phyloP scores from a whole-genome alignment of 257 asterid genomes.

The Fraxinus cuspidata region DNA sequence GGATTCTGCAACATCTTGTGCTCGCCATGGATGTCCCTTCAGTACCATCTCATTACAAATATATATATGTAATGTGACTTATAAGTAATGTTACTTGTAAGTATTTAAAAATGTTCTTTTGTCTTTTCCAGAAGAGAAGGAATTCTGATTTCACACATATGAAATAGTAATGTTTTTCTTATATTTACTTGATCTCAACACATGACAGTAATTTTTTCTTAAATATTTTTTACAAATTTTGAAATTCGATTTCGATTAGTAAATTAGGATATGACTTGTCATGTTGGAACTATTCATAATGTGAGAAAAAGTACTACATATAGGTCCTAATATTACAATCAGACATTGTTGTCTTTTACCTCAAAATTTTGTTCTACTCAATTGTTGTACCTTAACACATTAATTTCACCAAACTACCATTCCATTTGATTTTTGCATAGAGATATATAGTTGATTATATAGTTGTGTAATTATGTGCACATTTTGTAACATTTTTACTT shows the following conservation, averaged over 20 bases:
- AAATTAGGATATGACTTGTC: neutral
- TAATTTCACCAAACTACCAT: neutral
- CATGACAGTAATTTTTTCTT: neutral
- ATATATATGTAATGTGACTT: neutral
- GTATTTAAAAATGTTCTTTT: neutral
- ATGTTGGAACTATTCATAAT: neutral
- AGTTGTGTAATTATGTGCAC: neutral
- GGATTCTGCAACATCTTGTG: slow-evolving; percentile 69
- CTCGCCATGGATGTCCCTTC: slow-evolving; percentile 40
- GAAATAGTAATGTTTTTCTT: too few species aligned
- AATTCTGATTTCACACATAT: too few species aligned
- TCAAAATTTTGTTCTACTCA: neutral
- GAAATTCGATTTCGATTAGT: too few species aligned
- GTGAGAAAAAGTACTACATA: neutral
- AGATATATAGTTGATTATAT: too few species aligned
- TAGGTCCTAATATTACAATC: neutral
- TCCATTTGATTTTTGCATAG: neutral
- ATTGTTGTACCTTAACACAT: neutral
- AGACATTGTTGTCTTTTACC: neutral
- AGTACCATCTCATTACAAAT: slow-evolving; percentile 25
- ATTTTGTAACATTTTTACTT: too few species aligned
- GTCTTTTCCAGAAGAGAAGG: neutral
- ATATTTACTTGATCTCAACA: neutral
- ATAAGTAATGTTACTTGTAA: too few species aligned
- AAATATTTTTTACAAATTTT: neutral